Evolutionary conservation across 75 land plant species (phyloP).

Genomic region (Chamaecyparis obtusa): DNA sequence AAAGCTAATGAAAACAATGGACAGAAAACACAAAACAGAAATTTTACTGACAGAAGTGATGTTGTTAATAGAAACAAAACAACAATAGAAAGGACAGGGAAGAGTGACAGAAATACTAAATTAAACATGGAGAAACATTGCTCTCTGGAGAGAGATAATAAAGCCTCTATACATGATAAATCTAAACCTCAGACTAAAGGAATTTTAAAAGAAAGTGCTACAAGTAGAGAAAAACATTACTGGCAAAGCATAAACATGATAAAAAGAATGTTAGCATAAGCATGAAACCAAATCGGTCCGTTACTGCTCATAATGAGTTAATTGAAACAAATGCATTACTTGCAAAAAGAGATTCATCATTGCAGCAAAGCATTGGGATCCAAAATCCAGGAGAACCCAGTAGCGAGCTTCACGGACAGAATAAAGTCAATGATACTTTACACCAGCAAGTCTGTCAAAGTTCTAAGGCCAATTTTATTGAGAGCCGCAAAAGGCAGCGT

Average conservation of each 20-base stretch:
- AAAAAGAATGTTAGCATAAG: neutral
- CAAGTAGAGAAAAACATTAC: neutral
- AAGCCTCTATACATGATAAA: neutral
- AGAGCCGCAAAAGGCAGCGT: conserved; percentile 59
- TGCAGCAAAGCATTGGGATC: neutral
- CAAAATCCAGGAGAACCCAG: neutral
- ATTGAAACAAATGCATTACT: too few relatives aligned
- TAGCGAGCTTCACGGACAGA: conserved; percentile 3
- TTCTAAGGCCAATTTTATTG: conserved; percentile 15
- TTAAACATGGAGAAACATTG: neutral
- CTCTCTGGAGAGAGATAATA: neutral
- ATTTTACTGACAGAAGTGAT: conserved; percentile 1
- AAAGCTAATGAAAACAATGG: neutral
- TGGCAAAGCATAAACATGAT: neutral
- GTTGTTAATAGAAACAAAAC: neutral
- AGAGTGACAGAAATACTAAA: neutral
- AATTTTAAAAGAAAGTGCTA: neutral
- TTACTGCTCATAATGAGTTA: neutral
- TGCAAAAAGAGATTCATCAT: neutral
- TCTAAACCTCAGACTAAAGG: neutral
- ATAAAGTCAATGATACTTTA: neutral
- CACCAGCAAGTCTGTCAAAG: neutral
- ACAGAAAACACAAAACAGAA: neutral
- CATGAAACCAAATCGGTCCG: neutral
- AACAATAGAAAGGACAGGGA: neutral